phyloP scores from a whole-genome alignment of 441 rosid genomes.

The Macaranga tanarius region DNA sequence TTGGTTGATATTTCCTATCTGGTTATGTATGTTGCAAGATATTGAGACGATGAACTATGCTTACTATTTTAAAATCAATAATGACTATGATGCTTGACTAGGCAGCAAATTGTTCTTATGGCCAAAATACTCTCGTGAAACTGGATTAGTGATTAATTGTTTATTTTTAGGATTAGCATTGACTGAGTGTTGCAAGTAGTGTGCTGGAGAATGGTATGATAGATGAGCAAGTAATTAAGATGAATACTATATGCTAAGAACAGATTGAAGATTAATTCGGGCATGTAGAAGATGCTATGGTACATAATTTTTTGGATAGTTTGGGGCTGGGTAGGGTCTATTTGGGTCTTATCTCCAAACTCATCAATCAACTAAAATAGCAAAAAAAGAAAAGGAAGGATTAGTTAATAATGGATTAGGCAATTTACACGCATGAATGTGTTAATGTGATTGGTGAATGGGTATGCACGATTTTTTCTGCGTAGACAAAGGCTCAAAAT shows the following conservation, averaged over 20 bases:
- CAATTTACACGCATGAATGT: no score
- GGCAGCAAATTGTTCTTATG: not conserved
- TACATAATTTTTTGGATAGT: not conserved
- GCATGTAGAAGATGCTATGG: not conserved
- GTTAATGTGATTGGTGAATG: not conserved
- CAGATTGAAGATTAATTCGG: not conserved
- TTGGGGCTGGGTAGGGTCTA: not conserved
- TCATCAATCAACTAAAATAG: not conserved
- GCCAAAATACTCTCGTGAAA: not conserved
- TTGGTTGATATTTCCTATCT: not conserved
- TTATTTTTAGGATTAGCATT: not conserved
- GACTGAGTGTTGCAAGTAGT: not conserved
- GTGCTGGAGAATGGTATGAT: not conserved
- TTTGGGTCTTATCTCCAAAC: not conserved
- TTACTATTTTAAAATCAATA: not conserved
- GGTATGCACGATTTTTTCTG: not conserved
- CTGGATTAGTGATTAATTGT: not conserved
- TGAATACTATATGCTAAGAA: not conserved
- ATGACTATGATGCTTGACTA: not conserved
- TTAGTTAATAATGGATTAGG: no score
- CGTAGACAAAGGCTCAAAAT: not conserved
- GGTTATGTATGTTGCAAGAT: not conserved
- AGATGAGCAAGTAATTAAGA: slow-evolving; percentile 1
- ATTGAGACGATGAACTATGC: not conserved
- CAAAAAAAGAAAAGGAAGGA: no score